These are phyloP conservation scores for Cocos nucifera DNA, from an alignment of 176 grass and related monocot species.

Conservation along the genomic window DNA sequence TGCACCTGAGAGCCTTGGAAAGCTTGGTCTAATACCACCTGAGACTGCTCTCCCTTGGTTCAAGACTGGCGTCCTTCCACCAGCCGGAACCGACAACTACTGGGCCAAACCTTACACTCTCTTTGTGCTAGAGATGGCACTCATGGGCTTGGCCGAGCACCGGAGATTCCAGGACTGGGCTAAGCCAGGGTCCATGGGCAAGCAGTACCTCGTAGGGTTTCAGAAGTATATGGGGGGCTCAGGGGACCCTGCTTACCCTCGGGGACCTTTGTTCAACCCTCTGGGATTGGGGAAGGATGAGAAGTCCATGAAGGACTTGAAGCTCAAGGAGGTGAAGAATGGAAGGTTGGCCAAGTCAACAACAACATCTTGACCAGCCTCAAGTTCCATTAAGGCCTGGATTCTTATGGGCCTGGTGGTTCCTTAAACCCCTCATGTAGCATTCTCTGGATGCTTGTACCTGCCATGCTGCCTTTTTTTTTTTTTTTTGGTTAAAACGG, in stretches of 20 bases:
- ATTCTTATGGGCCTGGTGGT: neutral
- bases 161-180: constrained; percentile 91
- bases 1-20: constrained; percentile 60
- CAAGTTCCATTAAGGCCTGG: constrained; percentile 75
- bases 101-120: constrained; percentile 95
- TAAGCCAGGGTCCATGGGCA: constrained; percentile 77
- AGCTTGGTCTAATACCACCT: constrained; percentile 49
- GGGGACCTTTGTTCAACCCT: constrained; percentile 82
- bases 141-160: constrained; percentile 97
- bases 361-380: constrained; percentile 96
- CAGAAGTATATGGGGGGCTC: constrained; percentile 74
- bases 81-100: constrained; percentile 74
- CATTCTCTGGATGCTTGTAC: neutral
- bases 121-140: constrained; percentile 83
- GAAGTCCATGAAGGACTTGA: constrained; percentile 63
- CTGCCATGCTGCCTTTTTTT: no score
- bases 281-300: constrained; percentile 79
- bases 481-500: no score
- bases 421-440: neutral
- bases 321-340: constrained; percentile 87
- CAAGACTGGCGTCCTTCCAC: constrained; percentile 75
- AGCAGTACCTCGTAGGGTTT: constrained; percentile 84
- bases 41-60: constrained; percentile 96
- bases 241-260: constrained; percentile 67
- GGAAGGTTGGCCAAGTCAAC: constrained; percentile 64